These are phyloP conservation scores for Rubus parviflorus DNA, from an alignment of 306 rosid genomes.

Conservation along the genomic window DNA sequence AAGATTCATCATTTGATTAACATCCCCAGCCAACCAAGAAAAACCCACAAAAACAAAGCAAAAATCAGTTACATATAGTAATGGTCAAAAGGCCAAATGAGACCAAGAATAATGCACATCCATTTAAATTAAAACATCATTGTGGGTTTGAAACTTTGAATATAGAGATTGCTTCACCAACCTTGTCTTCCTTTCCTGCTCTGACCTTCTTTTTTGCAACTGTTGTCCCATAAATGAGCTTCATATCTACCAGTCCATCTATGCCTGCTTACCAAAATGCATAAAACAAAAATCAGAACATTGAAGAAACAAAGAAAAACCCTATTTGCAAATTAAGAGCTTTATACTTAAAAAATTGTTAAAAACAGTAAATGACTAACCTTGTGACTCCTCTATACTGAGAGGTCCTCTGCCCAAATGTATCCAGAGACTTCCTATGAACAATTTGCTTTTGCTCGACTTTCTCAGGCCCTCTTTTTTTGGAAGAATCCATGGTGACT, in stretches of 20 bases:
- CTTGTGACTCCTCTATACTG: constrained; percentile 94
- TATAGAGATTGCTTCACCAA: constrained; percentile 24
- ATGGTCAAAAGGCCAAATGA: constrained; percentile 18
- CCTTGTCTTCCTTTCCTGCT: constrained; percentile 99
- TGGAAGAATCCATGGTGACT: constrained; percentile 56
- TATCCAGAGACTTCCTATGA: constrained; percentile 85
- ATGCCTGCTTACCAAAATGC: constrained; percentile 58
- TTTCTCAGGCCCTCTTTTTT: constrained; percentile 71
- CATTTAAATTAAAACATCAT: constrained; percentile 8
- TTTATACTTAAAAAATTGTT: not conserved
- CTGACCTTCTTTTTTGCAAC: constrained; percentile 94
- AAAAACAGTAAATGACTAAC: constrained; percentile 27
- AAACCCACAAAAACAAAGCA: constrained; percentile 9
- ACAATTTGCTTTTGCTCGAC: constrained; percentile 65
- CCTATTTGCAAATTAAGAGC: not conserved
- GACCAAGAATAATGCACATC: constrained; percentile 14
- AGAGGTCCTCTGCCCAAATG: constrained; percentile 93
- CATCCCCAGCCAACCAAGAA: constrained; percentile 36
- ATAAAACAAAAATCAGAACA: constrained; percentile 18
- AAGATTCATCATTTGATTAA: constrained; percentile 36
- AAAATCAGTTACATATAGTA: constrained; percentile 10
- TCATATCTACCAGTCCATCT: constrained; percentile 96
- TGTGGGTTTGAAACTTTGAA: not conserved
- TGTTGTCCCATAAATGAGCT: constrained; percentile 96
- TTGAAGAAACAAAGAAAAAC: not conserved